Percentiles rank a stretch among this genome's conserved stretches.
These are phyloP conservation scores for Alternaria ethzedia DNA, from an alignment of 2,329 filamentous ascomycete species.

Conservation along the genomic window DNA sequence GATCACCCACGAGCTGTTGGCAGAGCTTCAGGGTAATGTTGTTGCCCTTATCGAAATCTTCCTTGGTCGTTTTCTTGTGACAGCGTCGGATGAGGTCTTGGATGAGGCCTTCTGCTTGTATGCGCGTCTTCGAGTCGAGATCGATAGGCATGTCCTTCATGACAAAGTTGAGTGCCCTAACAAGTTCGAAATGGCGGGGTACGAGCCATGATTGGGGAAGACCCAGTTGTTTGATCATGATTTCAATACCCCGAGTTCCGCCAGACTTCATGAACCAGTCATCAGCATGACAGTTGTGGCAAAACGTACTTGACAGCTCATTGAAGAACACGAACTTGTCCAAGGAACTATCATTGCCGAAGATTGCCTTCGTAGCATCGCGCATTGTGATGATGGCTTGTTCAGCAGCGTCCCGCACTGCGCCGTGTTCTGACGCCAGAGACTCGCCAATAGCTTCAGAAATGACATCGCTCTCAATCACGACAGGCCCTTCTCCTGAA, in stretches of 20 bases:
- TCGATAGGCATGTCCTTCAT: conserved; percentile 98
- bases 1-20: conserved; percentile 82
- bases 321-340: conserved; percentile 83
- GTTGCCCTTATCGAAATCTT: conserved; percentile 73
- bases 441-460: conserved; percentile 91
- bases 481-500: conserved; percentile 84
- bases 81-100: conserved; percentile 79
- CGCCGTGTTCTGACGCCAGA: conserved; percentile 80
- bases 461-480: conserved; percentile 84
- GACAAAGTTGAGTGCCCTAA: conserved; percentile 91
- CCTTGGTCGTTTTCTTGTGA: conserved; percentile 79
- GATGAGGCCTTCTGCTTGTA: conserved; percentile 82
- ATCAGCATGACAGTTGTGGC: conserved; percentile 94
- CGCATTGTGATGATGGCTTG: conserved; percentile 79
- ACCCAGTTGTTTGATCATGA: conserved; percentile 82
- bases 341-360: conserved; percentile 75
- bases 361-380: conserved; percentile 76
- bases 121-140: conserved; percentile 85
- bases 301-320: conserved; percentile 82
- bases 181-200: conserved; percentile 83
- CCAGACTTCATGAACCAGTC: conserved; percentile 99
- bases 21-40: conserved; percentile 78
- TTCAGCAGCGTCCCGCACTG: conserved; percentile 83
- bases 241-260: conserved; percentile 86
- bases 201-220: conserved; percentile 84